Evolutionary conservation across 768 basidiomycete species (phyloP), one percentile per base, ranked within the genome.

Genomic region (Russula sp.): DNA sequence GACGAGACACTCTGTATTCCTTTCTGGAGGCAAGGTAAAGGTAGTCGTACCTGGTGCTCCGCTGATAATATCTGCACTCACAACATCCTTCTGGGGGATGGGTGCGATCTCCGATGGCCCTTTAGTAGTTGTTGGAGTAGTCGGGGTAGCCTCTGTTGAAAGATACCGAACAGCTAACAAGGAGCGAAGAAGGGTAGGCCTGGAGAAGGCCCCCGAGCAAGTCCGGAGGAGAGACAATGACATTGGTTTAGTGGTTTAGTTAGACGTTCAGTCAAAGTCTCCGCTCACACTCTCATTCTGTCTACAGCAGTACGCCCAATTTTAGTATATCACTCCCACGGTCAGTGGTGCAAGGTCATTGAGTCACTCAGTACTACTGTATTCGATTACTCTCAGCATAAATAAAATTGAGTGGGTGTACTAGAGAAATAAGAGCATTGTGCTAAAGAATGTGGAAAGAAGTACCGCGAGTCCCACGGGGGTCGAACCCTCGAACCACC

Each of bases 31-130:
- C 13, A 25, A 38, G 13, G 20, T 42, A 14, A 25, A 38, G 13
- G 20, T 42, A 49, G 4, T 73, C 84, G 65, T 73, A 93, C 93
- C 70, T 59, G 93, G 93, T 64, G 91, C 92, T 68, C 92, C 93
- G 64, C 90, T 93, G 67, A 92, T 83, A 6, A 83, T 79, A 70
- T 94, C 91, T 47, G 92, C 92, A 48, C 86, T 82, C 67, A 89
- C 72, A 59, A 91, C 78, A 71, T 87, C 87, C 51, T 81, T 68
- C 42, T 65, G 68, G 32, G 72, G 80, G 59, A 78, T 74, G 35
- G 80, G 77, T 57, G 77, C 78, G 47, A 74, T 69, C 49, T 72
- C 70, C 74, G 75, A 60, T 76, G 77, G 62, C 77, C 71, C 59
- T 63, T 75, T 60, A 57, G 74, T 62, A 61, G 72, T 53, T 6